Conservation (phyloP, 2,329 filamentous ascomycete species). For the Knoxdaviesia capensis region DNA sequence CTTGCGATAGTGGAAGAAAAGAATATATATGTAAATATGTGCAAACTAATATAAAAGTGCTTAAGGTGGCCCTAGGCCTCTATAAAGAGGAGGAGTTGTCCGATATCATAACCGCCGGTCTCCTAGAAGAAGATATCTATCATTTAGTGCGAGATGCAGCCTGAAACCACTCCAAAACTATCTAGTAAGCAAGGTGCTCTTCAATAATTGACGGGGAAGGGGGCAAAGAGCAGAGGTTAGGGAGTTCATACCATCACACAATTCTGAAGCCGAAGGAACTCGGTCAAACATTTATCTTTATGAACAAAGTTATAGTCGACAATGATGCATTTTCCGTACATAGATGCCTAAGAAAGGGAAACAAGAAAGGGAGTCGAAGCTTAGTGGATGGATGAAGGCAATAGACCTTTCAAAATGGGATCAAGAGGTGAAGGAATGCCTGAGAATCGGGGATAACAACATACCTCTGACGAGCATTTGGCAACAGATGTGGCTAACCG, state of each 20-base stretch:
- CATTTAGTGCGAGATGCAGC: too few species aligned
- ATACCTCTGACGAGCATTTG: slow-evolving; percentile 34
- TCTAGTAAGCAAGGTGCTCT: neutral
- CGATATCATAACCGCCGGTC: too few species aligned
- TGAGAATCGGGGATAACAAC: slow-evolving; percentile 2
- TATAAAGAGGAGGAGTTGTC: too few species aligned
- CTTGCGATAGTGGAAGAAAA: too few species aligned
- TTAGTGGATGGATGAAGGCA: neutral
- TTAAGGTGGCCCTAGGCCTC: too few species aligned
- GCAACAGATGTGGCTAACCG: slow-evolving; percentile 32
- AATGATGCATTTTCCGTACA: slow-evolving; percentile 82
- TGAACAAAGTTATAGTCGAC: slow-evolving; percentile 76
- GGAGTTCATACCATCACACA: slow-evolving; percentile 53
- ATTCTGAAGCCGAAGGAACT: slow-evolving; percentile 71
- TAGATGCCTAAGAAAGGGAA: slow-evolving; percentile 38
- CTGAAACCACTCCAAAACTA: neutral
- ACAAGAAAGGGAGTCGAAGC: neutral
- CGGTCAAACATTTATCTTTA: slow-evolving; percentile 74
- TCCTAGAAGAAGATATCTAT: too few species aligned
- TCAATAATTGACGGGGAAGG: too few species aligned
- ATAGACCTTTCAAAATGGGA: neutral
- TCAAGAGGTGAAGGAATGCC: neutral
- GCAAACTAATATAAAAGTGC: too few species aligned
- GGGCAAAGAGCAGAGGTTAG: too few species aligned
- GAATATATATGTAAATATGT: too few species aligned